A percentile compares a stretch with the other conserved stretches of the same genome.
Evolutionary conservation across 1,284 basidiomycete genomes (phyloP).

Genomic region (Naganishia albida): DNA sequence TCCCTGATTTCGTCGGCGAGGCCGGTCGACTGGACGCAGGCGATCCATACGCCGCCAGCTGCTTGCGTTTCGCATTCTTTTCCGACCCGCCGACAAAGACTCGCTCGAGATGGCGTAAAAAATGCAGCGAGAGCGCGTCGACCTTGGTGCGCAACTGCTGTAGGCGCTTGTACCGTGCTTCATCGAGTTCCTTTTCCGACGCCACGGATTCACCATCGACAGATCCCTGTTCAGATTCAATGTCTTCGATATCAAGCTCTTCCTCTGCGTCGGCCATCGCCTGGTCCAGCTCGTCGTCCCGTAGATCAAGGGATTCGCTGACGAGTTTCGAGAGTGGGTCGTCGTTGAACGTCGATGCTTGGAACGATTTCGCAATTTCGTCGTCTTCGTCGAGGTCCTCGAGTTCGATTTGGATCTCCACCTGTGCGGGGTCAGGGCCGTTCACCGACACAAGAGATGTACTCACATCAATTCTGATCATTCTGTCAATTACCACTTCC

Average conservation of each 20-base stretch:
- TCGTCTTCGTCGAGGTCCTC: constrained; percentile 66
- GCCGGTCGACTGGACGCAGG: constrained; percentile 19
- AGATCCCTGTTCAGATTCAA: constrained; percentile 52
- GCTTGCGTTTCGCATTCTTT: constrained; percentile 17
- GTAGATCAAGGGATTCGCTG: constrained; percentile 59
- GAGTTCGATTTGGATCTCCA: constrained; percentile 93
- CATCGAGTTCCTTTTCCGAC: constrained; percentile 66
- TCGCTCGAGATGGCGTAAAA: constrained; percentile 71
- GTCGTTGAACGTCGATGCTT: constrained; percentile 62
- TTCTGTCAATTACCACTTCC: constrained; percentile 81
- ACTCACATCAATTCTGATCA: constrained; percentile 91
- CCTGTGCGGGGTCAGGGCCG: constrained; percentile 56
- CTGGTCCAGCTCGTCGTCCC: constrained; percentile 51
- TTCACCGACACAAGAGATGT: constrained; percentile 4
- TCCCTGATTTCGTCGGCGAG: constrained; percentile 1
- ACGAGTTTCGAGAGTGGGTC: constrained; percentile 78
- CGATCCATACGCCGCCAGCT: constrained; percentile 17
- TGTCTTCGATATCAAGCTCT: constrained; percentile 55
- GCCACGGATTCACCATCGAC: constrained; percentile 50
- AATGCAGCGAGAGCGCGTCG: constrained; percentile 78
- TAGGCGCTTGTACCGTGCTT: constrained; percentile 61
- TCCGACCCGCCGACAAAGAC: constrained; percentile 29
- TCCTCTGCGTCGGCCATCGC: constrained; percentile 61
- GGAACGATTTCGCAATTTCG: constrained; percentile 31
- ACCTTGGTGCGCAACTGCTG: constrained; percentile 78